A percentile compares a stretch with the other conserved stretches of the same genome.
Evolutionary conservation across 2,329 filamentous ascomycete genomes (phyloP).

Genomic region (Hypoxylon sp.): DNA sequence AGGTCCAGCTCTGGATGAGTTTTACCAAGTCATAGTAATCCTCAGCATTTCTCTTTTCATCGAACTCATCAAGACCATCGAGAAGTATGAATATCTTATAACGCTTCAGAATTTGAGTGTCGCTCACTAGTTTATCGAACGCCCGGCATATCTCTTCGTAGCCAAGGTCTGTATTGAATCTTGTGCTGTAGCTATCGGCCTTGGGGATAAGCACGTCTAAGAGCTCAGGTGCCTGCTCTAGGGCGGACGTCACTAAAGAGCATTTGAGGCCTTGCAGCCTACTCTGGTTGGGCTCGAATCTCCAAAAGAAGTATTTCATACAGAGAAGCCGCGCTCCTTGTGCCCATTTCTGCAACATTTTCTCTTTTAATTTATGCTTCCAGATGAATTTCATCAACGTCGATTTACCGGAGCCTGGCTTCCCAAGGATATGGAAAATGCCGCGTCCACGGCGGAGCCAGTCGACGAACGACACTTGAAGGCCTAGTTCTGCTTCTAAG

Average conservation of each 20-base stretch:
- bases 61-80: conserved; percentile 36
- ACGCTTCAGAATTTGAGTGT: not conserved
- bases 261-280: conserved; percentile 10
- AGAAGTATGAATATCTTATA: conserved; percentile 30
- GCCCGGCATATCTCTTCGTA: conserved; percentile 12
- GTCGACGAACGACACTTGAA: conserved; percentile 14
- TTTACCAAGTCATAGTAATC: conserved; percentile 19
- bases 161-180: not conserved
- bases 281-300: conserved; percentile 10
- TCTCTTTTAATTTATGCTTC: conserved; percentile 6
- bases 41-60: conserved; percentile 15
- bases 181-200: not conserved
- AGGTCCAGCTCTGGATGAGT: conserved; percentile 14
- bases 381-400: conserved; percentile 31
- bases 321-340: conserved; percentile 8
- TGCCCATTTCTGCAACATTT: conserved; percentile 22
- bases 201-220: not conserved
- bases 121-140: conserved; percentile 1
- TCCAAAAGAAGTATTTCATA: conserved; percentile 35
- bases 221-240: conserved; percentile 27
- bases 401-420: conserved; percentile 20
- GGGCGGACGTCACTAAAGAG: conserved; percentile 8
- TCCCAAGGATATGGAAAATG: conserved; percentile 33
- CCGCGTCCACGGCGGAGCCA: conserved; percentile 24
- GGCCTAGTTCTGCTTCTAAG: conserved; percentile 8